A percentile compares a stretch with the other conserved stretches of the same genome.
Evolutionary conservation across 164 flowering plant species (phyloP).

Genomic region (Vitis amurensis): DNA sequence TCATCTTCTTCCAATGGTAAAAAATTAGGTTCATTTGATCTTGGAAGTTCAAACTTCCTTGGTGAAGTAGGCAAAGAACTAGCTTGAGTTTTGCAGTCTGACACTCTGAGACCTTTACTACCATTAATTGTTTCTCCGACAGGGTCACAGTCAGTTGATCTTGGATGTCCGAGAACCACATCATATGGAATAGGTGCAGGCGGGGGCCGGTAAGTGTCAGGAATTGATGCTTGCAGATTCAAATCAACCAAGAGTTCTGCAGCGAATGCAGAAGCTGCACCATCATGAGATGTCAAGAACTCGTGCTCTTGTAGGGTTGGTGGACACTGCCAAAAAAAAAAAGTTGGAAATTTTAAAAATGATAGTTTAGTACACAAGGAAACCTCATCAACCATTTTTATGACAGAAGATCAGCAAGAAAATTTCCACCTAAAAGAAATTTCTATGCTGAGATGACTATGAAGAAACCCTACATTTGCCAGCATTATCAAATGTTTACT

Average conservation of each 20-base stretch:
- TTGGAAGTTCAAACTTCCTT: constrained; percentile 38
- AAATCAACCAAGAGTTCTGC: constrained; percentile 55
- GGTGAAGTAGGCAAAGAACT: constrained; percentile 40
- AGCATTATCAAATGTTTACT: no score
- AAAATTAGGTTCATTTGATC: constrained; percentile 26
- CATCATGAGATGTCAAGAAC: constrained; percentile 42
- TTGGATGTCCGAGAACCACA: constrained; percentile 52
- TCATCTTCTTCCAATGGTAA: constrained; percentile 63
- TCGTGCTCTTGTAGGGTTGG: constrained; percentile 55
- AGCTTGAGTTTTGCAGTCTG: constrained; percentile 36
- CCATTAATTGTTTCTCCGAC: constrained; percentile 29
- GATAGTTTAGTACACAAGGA: no score
- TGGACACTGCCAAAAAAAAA: constrained; percentile 62
- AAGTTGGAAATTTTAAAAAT: background rate
- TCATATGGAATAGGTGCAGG: constrained; percentile 82
- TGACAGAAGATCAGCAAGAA: no score
- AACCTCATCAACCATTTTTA: no score
- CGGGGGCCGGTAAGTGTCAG: constrained; percentile 74
- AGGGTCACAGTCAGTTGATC: constrained; percentile 37
- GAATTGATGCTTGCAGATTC: constrained; percentile 58
- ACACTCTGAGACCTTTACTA: constrained; percentile 30
- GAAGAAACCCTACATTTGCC: no score
- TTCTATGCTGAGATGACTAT: no score
- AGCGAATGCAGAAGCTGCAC: constrained; percentile 36
- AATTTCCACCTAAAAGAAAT: no score